Conservation (phyloP, 129 eudicot genomes). For the Sambucus nigra region DNA sequence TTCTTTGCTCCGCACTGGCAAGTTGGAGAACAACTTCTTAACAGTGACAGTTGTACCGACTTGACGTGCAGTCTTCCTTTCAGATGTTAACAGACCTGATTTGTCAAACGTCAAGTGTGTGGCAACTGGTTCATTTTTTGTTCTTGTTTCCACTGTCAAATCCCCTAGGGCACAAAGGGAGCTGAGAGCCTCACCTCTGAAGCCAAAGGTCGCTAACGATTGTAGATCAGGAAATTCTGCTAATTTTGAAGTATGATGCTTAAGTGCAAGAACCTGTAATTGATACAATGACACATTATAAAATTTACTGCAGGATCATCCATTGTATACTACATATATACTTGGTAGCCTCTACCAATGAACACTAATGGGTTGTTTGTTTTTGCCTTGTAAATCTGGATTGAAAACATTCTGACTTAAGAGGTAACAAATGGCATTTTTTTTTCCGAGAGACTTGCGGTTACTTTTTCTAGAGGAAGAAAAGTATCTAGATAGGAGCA, state of each 20-base stretch:
- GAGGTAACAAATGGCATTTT: too few species aligned
- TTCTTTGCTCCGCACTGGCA: slow-evolving; percentile 92
- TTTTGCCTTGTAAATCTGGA: too few species aligned
- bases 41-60: slow-evolving; percentile 90
- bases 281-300: background rate
- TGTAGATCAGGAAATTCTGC: slow-evolving; percentile 90
- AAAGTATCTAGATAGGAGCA: too few species aligned
- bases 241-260: slow-evolving; percentile 90
- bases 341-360: background rate
- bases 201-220: slow-evolving; percentile 73
- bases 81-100: slow-evolving; percentile 52
- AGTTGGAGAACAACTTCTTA: slow-evolving; percentile 69
- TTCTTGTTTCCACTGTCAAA: slow-evolving; percentile 81
- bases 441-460: too few species aligned
- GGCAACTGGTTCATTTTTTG: slow-evolving; percentile 63
- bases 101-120: slow-evolving; percentile 78
- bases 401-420: too few species aligned
- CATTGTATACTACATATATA: background rate
- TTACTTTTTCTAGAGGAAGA: too few species aligned
- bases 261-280: slow-evolving; percentile 75
- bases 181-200: slow-evolving; percentile 96
- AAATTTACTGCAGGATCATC: background rate
- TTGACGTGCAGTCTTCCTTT: slow-evolving; percentile 78
- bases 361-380: too few species aligned
- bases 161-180: slow-evolving; percentile 75